A percentile compares a stretch with the other conserved stretches of the same genome.
Evolutionary conservation across 352 stramenopile genomes (phyloP).

Genomic region (Phytophthora parvispora): DNA sequence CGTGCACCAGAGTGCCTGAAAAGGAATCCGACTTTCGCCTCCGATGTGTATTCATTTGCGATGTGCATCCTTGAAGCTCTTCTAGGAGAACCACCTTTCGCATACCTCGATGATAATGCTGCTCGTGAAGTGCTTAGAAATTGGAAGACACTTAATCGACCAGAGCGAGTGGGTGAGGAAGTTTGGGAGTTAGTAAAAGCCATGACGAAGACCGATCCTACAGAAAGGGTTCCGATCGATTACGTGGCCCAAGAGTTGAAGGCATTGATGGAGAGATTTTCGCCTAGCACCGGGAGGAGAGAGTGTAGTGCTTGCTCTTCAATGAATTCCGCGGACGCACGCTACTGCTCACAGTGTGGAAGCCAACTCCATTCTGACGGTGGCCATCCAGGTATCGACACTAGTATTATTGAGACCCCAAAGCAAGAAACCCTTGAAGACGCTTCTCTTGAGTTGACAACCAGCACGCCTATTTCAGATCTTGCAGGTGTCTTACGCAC

Average conservation of each 20-base stretch:
- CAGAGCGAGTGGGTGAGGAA: slow-evolving; percentile 17
- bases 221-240: not conserved
- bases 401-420: no score
- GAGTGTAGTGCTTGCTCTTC: no score
- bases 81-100: slow-evolving; percentile 28
- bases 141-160: slow-evolving; percentile 10
- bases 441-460: no score
- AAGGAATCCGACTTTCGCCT: slow-evolving; percentile 21
- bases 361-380: no score
- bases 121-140: slow-evolving; percentile 16
- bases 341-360: no score
- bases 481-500: no score
- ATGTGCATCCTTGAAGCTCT: slow-evolving; percentile 43
- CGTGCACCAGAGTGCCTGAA: slow-evolving; percentile 39
- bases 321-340: no score
- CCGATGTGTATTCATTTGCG: slow-evolving; percentile 43
- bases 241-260: not conserved
- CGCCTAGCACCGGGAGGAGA: no score
- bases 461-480: no score
- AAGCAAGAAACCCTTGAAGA: no score
- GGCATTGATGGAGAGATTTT: no score
- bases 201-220: slow-evolving; percentile 8
- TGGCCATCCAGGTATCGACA: no score
- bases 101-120: slow-evolving; percentile 10
- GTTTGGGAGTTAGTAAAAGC: slow-evolving; percentile 25